Evolutionary conservation across 495 filamentous ascomycete genomes (phyloP), one percentile per base, ranked within the genome.

Genomic region (Penicillium flavigenum): DNA sequence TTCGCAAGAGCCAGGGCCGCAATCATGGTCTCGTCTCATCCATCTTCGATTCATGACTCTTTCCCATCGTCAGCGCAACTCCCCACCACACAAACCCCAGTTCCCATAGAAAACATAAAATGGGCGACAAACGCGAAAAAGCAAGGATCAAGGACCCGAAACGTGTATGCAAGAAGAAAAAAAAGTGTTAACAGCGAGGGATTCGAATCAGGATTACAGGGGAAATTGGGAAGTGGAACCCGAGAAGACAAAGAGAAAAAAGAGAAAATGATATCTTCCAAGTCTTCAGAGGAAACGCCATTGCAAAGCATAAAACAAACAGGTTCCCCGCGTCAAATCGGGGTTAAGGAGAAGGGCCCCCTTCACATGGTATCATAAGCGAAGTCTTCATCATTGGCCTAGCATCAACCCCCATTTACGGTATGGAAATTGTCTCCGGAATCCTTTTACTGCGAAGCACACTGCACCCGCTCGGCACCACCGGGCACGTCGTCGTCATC

Each of bases 401-500:
- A 59, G 58, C 62, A 51, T 56, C 61, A 58, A 49, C 57, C 46
- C 45, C 16, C 29, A 47, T 56, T 38, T 22, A 50, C 44, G 41
- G 39, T 34, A 29, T 56, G 31, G 43, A 59, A 59, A 49, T 32
- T 36, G 47, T 57, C 52, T 59, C 54, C 51, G 45, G 49, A 59
- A 52, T 51, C 34, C 61, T 56, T 61, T 87, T 96, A 99, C 83
- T 98, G 94, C 7, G 90, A 94, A 59, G 94, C 95, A 72, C 94
- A 99, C 80, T 98, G 94, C 64, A 99, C 92, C 41, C 95, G 83
- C 79, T 99, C 94, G 42, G 84, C 91, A 60, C 90, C 90, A 42
- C 81, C 80, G 61, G 91, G 90, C 49, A 86, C 86, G 45, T 81
- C 79, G 22, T 92, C 82, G 29, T 91, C 89, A 56, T 98, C 94